Evolutionary conservation across 495 filamentous ascomycete genomes (phyloP).

Genomic region (Penicillium paxilli): DNA sequence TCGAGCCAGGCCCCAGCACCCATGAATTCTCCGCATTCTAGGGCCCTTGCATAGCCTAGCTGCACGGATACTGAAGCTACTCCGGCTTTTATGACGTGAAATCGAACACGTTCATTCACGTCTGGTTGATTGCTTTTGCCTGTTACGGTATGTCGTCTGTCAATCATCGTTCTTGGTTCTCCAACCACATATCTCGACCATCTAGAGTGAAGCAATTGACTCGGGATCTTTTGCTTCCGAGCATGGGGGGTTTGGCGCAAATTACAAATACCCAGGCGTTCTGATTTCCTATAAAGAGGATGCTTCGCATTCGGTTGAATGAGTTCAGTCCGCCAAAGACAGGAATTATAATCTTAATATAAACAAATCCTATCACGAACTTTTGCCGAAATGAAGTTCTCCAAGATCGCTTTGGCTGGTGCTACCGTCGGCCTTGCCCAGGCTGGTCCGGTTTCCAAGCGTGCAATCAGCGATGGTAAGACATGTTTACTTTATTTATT

Average conservation of each 20-base stretch:
- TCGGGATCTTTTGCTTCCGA: neutral
- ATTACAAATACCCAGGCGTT: neutral
- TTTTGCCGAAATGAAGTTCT: slow-evolving; percentile 16
- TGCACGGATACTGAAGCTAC: neutral
- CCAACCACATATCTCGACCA: neutral
- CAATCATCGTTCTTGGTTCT: neutral
- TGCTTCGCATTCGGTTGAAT: neutral
- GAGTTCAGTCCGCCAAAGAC: neutral
- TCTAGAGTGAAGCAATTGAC: neutral
- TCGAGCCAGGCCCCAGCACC: neutral
- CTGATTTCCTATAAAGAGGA: neutral
- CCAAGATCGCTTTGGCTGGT: slow-evolving; percentile 4
- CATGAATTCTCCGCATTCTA: neutral
- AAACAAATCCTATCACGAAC: neutral
- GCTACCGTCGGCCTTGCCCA: slow-evolving; percentile 10
- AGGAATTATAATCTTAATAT: neutral
- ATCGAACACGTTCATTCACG: neutral
- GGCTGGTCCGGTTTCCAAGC: slow-evolving; percentile 14
- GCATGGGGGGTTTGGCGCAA: neutral
- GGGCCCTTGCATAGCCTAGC: neutral
- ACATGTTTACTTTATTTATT: neutral
- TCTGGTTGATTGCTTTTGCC: neutral
- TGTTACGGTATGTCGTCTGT: neutral
- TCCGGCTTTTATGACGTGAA: neutral
- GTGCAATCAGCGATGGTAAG: slow-evolving; percentile 16